Evolutionary conservation across 2,329 filamentous ascomycete species (phyloP).

Genomic region (Aureobasidium sp.): DNA sequence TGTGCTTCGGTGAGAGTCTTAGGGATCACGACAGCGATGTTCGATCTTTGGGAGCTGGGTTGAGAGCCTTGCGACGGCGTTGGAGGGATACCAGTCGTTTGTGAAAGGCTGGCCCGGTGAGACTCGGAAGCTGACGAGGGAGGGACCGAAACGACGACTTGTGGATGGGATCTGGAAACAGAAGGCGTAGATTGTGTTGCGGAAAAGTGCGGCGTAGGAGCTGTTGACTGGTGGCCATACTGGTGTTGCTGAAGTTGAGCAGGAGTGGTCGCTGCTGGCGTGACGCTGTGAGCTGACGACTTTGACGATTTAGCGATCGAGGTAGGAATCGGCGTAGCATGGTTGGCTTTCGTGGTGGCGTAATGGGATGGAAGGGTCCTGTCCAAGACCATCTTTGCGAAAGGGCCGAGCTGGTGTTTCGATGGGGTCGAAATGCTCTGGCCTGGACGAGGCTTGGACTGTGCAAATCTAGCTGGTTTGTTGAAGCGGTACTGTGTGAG

Average conservation of each 20-base stretch:
- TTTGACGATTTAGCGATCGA: neutral
- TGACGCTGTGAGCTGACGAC: neutral
- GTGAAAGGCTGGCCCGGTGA: neutral
- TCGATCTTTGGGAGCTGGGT: neutral
- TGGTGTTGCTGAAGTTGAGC: neutral
- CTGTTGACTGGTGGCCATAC: neutral
- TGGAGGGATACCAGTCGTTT: neutral
- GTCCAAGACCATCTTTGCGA: constrained; percentile 49
- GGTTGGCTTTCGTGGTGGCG: neutral
- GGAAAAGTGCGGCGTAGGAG: neutral
- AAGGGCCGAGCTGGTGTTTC: constrained; percentile 39
- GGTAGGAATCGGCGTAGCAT: neutral
- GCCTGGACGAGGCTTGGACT: neutral
- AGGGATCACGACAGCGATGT: constrained; percentile 20
- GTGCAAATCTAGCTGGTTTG: constrained; percentile 10
- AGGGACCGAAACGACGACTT: constrained; percentile 5
- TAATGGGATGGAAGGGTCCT: constrained; percentile 22
- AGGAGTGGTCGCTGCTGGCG: neutral
- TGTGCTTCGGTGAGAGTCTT: constrained; percentile 26
- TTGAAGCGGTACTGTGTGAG: constrained; percentile 51
- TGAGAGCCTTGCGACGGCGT: constrained; percentile 1
- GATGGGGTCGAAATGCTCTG: constrained; percentile 7
- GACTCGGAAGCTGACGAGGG: neutral
- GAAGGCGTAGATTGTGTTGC: neutral
- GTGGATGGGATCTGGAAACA: neutral